Base-by-base conservation (phyloP, 192 early-diverging fungal species). In the Backusella psychrophila region DNA sequence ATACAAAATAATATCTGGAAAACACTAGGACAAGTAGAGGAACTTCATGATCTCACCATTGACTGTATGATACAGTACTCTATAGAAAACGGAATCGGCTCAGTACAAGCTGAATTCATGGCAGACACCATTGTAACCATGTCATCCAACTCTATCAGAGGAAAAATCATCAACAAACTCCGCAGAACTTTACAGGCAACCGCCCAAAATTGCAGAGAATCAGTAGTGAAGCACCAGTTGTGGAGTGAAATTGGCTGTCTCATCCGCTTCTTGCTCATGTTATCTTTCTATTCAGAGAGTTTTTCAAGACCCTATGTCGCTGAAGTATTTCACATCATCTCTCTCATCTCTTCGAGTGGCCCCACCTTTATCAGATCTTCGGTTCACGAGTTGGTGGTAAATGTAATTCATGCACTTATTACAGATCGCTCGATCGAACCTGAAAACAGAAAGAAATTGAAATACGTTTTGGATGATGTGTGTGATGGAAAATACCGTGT, bases 221-320 rank as follows among this genome's bases (percentile, higher is more conserved):
- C 89, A 23, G 83, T 98, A 15, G 87, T 89, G 0, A 87, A 94
- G 21, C 95, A 97, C 75, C 87, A 91, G 68, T 84, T 91, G 56
- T 97, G 95, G 96, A 87, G 89, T 46, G 93, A 98, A 76, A 95
- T 98, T 74, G 92, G 91, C 0, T 91, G 95, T 15, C 81, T 97
- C 38, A 84, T 93, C 69, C 89, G 97, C 3, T 92, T 96, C 81
- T 86, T 93, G 46, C 81, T 97, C 70, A 95, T 95, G 78, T 84
- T 95, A 44, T 94, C 93, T 9, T 98, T 97, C 82, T 90, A 95
- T 77, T 91, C 92, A 72, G 80, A 82, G 0, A 79, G 74, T n/a
- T 78, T 89, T 66, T 89, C 91, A 3, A 86, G 88, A 63, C 88
- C 90, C 73, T 94, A 90, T 79, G 82, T 97, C 49, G 92, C 95